Evolutionary conservation across 192 early-diverging fungal genomes (phyloP).

Genomic region (Gamsiella multidivaricata): DNA sequence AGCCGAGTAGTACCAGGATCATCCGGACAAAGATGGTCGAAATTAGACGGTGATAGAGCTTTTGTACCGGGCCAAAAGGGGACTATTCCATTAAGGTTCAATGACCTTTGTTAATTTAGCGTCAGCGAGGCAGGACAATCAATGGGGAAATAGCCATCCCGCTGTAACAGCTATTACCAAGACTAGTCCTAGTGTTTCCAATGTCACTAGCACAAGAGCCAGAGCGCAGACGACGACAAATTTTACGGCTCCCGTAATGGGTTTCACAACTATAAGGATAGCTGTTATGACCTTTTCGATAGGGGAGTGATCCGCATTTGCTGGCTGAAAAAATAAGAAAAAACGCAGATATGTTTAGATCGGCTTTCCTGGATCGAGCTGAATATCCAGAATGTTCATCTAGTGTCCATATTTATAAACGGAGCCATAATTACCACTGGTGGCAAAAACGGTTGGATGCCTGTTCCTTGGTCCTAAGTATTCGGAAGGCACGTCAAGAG

Average conservation of each 20-base stretch:
- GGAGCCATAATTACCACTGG: constrained; percentile 75
- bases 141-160: background rate
- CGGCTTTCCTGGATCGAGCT: background rate
- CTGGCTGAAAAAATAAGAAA: constrained; percentile 49
- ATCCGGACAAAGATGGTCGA: constrained; percentile 61
- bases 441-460: constrained; percentile 91
- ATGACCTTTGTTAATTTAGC: background rate
- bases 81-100: constrained; percentile 22
- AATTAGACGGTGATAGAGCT: constrained; percentile 50
- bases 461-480: constrained; percentile 82
- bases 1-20: constrained; percentile 76
- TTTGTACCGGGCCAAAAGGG: constrained; percentile 47
- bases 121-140: background rate
- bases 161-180: no score
- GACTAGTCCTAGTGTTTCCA: constrained; percentile 56
- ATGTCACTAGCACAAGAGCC: constrained; percentile 50
- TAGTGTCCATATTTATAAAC: no score
- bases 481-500: no score
- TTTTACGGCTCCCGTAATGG: constrained; percentile 57
- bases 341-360: background rate
- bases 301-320: constrained; percentile 56
- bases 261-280: constrained; percentile 58
- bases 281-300: constrained; percentile 35
- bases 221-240: constrained; percentile 49
- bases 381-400: no score